phyloP scores from a whole-genome alignment of 345 rosid genomes.

The Rhodamnia argentea region DNA sequence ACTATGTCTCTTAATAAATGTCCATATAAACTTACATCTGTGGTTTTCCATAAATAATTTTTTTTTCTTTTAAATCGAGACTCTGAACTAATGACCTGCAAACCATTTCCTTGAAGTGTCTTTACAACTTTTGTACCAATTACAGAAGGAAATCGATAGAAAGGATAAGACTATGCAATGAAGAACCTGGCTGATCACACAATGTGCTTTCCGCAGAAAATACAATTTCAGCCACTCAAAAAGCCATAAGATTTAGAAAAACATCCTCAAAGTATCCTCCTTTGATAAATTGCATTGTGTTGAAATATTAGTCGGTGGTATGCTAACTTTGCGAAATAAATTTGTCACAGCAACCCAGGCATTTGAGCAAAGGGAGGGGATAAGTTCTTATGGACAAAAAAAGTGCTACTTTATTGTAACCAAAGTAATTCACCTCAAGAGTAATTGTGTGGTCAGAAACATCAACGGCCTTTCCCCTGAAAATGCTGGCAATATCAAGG shows the following conservation, averaged over 20 bases:
- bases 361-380: neutral
- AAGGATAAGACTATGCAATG: neutral
- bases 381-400: neutral
- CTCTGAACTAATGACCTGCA: too few relatives aligned
- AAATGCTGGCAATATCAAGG: conserved; percentile 20
- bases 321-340: neutral
- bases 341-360: neutral
- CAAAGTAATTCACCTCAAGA: conserved; percentile 6
- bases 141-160: neutral
- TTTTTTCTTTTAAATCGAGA: too few relatives aligned
- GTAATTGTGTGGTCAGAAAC: conserved; percentile 19
- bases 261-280: neutral
- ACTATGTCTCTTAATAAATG: neutral
- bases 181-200: neutral
- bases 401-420: neutral
- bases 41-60: neutral
- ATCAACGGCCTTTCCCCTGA: conserved; percentile 15
- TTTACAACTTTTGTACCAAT: neutral
- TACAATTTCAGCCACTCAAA: neutral
- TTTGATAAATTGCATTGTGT: neutral
- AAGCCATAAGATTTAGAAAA: neutral
- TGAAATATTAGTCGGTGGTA: neutral
- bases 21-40: neutral
- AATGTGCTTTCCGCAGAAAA: neutral
- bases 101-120: neutral